phyloP scores from a whole-genome alignment of 306 rosid genomes.

The Geum urbanum region DNA sequence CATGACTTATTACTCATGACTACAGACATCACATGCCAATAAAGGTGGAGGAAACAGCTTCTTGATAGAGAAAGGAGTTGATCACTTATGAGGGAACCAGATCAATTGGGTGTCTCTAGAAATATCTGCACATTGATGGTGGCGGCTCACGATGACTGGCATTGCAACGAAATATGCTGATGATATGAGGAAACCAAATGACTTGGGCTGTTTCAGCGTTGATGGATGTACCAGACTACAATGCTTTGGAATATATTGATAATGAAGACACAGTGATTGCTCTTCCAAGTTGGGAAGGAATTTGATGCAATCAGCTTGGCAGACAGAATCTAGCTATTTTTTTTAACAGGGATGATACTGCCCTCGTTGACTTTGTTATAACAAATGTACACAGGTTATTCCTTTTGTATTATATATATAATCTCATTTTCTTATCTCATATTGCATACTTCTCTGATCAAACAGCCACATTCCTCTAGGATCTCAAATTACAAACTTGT shows the following conservation, averaged over 20 bases:
- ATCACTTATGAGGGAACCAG: conserved; percentile 22
- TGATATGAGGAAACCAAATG: conserved; percentile 16
- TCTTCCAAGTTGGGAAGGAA: not conserved
- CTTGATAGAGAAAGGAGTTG: conserved; percentile 18
- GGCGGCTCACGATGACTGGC: conserved; percentile 1
- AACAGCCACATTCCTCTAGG: not conserved
- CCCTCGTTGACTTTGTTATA: conserved; percentile 8
- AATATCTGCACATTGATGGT: not conserved
- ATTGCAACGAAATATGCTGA: not conserved
- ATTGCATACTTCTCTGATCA: not conserved
- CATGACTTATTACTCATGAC: not conserved
- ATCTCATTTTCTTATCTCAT: not conserved
- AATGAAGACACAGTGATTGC: conserved; percentile 5
- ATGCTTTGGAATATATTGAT: not conserved
- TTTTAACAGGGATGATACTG: conserved; percentile 2
- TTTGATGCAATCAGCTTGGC: conserved; percentile 16
- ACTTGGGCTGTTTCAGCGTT: not conserved
- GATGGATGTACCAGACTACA: not conserved
- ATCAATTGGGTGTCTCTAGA: conserved; percentile 4
- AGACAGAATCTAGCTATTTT: conserved; percentile 30
- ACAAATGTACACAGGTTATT: not conserved
- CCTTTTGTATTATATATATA: not conserved
- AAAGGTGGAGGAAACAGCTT: conserved; percentile 7
- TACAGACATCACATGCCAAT: conserved; percentile 6
- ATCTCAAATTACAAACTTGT: not conserved